Conservation (phyloP, 2,329 filamentous ascomycete species). For the Aspergillus felis region DNA sequence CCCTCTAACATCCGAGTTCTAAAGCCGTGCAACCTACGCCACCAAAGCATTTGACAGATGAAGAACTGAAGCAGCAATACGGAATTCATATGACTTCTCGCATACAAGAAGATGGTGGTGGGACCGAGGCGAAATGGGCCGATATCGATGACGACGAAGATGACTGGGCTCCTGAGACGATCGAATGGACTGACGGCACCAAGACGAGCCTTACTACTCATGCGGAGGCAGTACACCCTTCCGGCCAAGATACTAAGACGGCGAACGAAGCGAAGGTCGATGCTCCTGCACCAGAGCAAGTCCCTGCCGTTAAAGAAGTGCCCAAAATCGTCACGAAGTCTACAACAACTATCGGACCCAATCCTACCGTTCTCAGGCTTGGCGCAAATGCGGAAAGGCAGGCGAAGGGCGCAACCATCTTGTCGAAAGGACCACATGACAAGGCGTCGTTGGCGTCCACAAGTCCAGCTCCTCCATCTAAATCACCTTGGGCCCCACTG, state of each 20-base stretch:
- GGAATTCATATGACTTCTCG: conserved; percentile 65
- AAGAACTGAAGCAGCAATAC: conserved; percentile 65
- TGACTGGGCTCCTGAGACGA: conserved; percentile 64
- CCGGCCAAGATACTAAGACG: conserved; percentile 15
- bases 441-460: conserved; percentile 49
- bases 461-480: conserved; percentile 59
- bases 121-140: conserved; percentile 64
- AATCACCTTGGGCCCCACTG: conserved; percentile 86
- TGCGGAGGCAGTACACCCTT: conserved; percentile 24
- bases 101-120: conserved; percentile 58
- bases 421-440: conserved; percentile 50
- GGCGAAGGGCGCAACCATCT: conserved; percentile 41
- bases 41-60: conserved; percentile 63
- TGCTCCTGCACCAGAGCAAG: conserved; percentile 19
- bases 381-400: conserved; percentile 46
- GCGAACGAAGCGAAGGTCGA: conserved; percentile 19
- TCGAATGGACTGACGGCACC: conserved; percentile 66
- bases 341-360: conserved; percentile 45
- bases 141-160: conserved; percentile 68
- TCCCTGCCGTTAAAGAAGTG: conserved; percentile 21
- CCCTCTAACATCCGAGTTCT: conserved; percentile 17
- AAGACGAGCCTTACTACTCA: conserved; percentile 59
- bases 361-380: conserved; percentile 47
- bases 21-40: conserved; percentile 52
- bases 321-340: conserved; percentile 32